Evolutionary conservation across 2,329 filamentous ascomycete genomes (phyloP), one percentile per base, ranked within the genome.

Genomic region (Venturiaceae sp.): DNA sequence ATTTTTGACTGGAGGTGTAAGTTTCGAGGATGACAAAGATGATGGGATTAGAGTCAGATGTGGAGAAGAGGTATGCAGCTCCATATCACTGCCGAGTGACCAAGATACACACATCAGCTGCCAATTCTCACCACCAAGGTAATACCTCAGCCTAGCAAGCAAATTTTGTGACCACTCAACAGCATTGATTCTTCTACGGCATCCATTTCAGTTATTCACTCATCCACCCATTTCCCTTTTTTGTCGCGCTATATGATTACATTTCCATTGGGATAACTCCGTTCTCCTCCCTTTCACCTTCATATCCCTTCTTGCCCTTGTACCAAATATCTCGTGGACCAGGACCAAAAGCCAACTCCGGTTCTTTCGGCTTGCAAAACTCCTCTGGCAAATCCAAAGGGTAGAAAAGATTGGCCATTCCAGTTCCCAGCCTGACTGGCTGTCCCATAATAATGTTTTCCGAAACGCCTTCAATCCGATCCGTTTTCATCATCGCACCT

Each of bases 361-460:
- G 53, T 21, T 56, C 53, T 16, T 41, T 39, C 8, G 11, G 2
- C 36, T 14, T 36, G 7, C 34, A 36, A 30, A 89, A 74, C 64
- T 87, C 75, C 34, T 76, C 75, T 56, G 83, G 78, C 61, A 95
- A 80, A 62, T 86, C 86, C 62, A 97, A 73, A 60, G 83, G 81
- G 46, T 92, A 78, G 3, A 96, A 88, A 26, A 97, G 88, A 69
- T 95, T 86, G 80, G 97, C 94, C 1, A 89, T 87, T 4, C 94
- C 94, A 0, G 94, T 99, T 5, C 94, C 94, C 36, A 99, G 79
- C 47, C 82, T 83, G 82, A 97, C 95, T 44, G 87, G 92, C 78
- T 97, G 92, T 16, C 94, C 94, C 86, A 97, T 94, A 69, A 99
- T 99, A 69, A 99, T 97, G 73, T 91, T 95, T 75, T 99, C 94